Conservation (phyloP, 108 stramenopile species). For the Licmophora abbreviata region DNA sequence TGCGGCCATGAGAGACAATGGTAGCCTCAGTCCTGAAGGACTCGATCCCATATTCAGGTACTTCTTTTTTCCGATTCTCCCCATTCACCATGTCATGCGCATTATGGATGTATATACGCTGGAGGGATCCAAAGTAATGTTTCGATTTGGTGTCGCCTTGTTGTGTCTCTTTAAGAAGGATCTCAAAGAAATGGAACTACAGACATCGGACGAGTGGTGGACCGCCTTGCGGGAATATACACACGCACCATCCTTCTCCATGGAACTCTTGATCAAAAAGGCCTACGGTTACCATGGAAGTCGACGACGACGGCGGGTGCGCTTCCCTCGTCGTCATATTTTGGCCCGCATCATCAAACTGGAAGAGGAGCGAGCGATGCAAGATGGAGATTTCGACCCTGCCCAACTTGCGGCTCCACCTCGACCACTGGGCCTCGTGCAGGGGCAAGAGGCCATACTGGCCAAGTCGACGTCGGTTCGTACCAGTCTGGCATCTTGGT, state of each 20-base stretch:
- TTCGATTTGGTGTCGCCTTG: constrained; percentile 67
- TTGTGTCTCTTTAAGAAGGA: constrained; percentile 39
- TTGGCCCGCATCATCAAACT: constrained; percentile 52
- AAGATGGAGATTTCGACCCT: constrained; percentile 17
- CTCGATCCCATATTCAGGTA: constrained; percentile 59
- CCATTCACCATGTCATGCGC: constrained; percentile 33
- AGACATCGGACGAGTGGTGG: constrained; percentile 26
- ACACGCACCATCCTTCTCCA: constrained; percentile 25
- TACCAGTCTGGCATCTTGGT: constrained; percentile 53
- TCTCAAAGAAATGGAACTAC: constrained; percentile 16
- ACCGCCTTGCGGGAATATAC: constrained; percentile 21
- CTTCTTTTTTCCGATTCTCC: constrained; percentile 55
- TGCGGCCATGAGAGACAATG: constrained; percentile 37
- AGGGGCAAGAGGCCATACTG: constrained; percentile 19
- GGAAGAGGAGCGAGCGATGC: constrained; percentile 45
- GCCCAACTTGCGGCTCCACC: neutral
- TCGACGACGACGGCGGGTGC: constrained; percentile 26
- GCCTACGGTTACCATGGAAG: constrained; percentile 63
- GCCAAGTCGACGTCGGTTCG: constrained; percentile 46
- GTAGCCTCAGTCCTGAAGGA: constrained; percentile 32
- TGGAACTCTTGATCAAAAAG: constrained; percentile 49
- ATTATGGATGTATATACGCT: constrained; percentile 77
- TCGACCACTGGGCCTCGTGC: constrained; percentile 28
- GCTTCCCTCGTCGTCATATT: constrained; percentile 67
- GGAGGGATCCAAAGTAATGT: constrained; percentile 72